Conservation (phyloP, 2,329 filamentous ascomycete species). For the Pseudogymnoascus sp. region DNA sequence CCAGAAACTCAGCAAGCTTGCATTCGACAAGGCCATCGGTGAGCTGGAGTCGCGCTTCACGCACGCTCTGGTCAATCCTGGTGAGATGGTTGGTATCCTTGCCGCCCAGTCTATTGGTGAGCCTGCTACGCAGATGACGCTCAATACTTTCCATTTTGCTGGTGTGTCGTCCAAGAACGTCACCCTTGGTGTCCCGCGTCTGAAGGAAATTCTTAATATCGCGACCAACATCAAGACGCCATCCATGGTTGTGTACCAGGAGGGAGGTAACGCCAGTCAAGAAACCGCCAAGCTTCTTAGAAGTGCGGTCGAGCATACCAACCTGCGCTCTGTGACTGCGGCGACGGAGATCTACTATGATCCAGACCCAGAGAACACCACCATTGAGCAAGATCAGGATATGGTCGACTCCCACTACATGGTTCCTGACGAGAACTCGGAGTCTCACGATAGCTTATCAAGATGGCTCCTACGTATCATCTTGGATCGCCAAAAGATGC, state of each 20-base stretch:
- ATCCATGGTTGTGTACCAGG: slow-evolving; percentile 86
- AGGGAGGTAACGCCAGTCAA: slow-evolving; percentile 55
- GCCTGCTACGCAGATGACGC: slow-evolving; percentile 96
- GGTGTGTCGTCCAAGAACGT: slow-evolving; percentile 99
- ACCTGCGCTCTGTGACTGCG: slow-evolving; percentile 80
- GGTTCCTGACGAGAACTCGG: slow-evolving; percentile 67
- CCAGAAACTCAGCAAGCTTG: slow-evolving; percentile 79
- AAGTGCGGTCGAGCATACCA: slow-evolving; percentile 89
- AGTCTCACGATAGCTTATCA: slow-evolving; percentile 64
- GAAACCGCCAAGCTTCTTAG: slow-evolving; percentile 78
- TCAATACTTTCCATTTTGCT: slow-evolving; percentile 99
- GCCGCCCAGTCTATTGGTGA: slow-evolving; percentile 98
- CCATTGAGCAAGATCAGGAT: slow-evolving; percentile 78
- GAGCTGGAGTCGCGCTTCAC: slow-evolving; percentile 85
- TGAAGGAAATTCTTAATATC: slow-evolving; percentile 98
- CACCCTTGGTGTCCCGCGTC: slow-evolving; percentile 93
- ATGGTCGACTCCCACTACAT: slow-evolving; percentile 97
- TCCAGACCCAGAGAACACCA: slow-evolving; percentile 76
- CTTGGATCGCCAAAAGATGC: slow-evolving; percentile 84
- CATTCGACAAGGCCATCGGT: slow-evolving; percentile 85
- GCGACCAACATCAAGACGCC: slow-evolving; percentile 98
- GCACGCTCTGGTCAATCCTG: slow-evolving; percentile 75
- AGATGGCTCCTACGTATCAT: slow-evolving; percentile 93
- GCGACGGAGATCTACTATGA: slow-evolving; percentile 97
- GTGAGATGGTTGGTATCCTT: slow-evolving; percentile 97